Conservation (phyloP, 331 rosid species). For the Quercus tomentella region DNA sequence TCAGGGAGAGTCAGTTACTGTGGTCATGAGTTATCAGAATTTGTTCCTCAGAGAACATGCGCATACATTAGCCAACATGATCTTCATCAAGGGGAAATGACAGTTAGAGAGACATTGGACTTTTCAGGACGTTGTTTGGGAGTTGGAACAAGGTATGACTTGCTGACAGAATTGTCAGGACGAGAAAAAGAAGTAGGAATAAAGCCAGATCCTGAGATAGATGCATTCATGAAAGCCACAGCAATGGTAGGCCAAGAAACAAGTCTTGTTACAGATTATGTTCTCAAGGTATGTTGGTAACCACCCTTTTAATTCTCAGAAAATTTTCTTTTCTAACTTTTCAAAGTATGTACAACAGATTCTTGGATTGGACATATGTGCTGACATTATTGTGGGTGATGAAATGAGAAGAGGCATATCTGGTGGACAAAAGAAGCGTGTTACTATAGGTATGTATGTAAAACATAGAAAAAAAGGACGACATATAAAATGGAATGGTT, state of each 20-base stretch:
- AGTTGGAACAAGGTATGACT: constrained; percentile 55
- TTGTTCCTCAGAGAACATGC: constrained; percentile 59
- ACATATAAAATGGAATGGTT: neutral
- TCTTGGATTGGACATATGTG: constrained; percentile 58
- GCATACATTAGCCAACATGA: constrained; percentile 62
- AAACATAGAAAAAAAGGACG: neutral
- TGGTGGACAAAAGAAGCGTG: constrained; percentile 57
- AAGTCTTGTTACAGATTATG: constrained; percentile 51
- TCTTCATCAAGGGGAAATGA: constrained; percentile 67
- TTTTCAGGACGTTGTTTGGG: constrained; percentile 58
- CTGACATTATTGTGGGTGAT: constrained; percentile 55
- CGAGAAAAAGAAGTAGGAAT: constrained; percentile 45
- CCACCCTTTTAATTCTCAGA: neutral
- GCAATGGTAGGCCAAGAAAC: constrained; percentile 53
- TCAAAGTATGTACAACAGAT: constrained; percentile 30
- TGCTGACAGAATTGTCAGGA: constrained; percentile 40
- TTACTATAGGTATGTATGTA: constrained; percentile 54
- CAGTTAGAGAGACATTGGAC: constrained; percentile 57
- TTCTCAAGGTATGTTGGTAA: constrained; percentile 47
- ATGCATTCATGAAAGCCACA: constrained; percentile 71
- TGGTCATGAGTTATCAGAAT: constrained; percentile 60
- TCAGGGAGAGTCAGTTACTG: constrained; percentile 52
- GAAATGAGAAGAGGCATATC: constrained; percentile 72
- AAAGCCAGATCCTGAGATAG: constrained; percentile 58
- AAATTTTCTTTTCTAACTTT: constrained; percentile 18